phyloP scores from a whole-genome alignment of 805 yeast genomes.

The Torulaspora gathmanii region DNA sequence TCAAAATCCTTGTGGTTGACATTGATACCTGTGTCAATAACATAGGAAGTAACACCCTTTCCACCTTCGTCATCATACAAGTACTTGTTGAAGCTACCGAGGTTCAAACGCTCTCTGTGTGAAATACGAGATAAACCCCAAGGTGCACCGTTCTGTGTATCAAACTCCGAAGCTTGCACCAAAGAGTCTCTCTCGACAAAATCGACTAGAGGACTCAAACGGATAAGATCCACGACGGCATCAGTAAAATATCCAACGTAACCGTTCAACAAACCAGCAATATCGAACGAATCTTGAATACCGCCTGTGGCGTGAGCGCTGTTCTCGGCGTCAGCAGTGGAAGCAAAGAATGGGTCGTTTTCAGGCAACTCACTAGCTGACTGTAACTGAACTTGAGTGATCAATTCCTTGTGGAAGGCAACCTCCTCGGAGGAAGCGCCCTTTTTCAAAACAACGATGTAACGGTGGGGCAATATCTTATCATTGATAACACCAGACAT shows the following conservation, averaged over 20 bases:
- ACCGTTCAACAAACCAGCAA: conserved; percentile 60
- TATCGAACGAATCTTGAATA: conserved; percentile 54
- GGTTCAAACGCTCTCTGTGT: conserved; percentile 65
- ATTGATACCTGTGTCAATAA: conserved; percentile 86
- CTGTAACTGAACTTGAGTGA: conserved; percentile 49
- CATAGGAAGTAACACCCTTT: conserved; percentile 78
- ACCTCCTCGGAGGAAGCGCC: conserved; percentile 49
- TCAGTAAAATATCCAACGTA: conserved; percentile 82
- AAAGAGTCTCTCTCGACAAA: conserved; percentile 72
- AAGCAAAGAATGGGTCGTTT: conserved; percentile 29
- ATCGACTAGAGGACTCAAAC: conserved; percentile 58
- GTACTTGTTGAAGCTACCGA: conserved; percentile 69
- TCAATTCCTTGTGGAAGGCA: conserved; percentile 64
- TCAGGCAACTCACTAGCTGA: conserved; percentile 35
- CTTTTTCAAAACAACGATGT: conserved; percentile 80
- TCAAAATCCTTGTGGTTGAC: conserved; percentile 70
- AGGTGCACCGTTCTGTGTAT: conserved; percentile 78
- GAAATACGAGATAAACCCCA: conserved; percentile 94
- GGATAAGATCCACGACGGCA: conserved; percentile 66
- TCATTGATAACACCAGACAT: conserved; percentile 26
- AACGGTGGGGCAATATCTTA: conserved; percentile 62
- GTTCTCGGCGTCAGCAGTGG: conserved; percentile 26
- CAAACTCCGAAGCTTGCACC: conserved; percentile 59
- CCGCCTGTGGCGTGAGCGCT: conserved; percentile 43
- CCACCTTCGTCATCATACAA: conserved; percentile 70